These are phyloP conservation scores for Termitomyces sp. DNA, from an alignment of 1,284 basidiomycete species.

Conservation along the genomic window DNA sequence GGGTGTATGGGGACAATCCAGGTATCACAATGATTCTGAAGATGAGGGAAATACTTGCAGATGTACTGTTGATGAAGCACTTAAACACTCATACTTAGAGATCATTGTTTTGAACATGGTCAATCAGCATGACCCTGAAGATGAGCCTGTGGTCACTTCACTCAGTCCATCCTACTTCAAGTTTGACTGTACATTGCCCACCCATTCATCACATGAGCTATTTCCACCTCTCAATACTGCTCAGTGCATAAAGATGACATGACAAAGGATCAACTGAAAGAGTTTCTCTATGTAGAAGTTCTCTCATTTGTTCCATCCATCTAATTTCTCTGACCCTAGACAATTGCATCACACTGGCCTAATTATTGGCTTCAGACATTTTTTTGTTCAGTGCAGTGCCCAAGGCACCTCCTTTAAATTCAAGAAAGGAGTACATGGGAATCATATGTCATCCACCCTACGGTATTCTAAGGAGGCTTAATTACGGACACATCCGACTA, in stretches of 20 bases:
- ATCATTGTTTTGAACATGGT: background rate
- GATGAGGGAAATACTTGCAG: too few relatives aligned
- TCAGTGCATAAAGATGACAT: conserved; percentile 73
- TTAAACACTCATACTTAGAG: conserved; percentile 71
- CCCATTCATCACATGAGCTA: background rate
- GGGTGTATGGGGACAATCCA: too few relatives aligned
- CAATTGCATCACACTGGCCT: conserved; percentile 2
- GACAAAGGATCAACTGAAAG: conserved; percentile 73
- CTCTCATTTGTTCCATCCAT: conserved; percentile 58
- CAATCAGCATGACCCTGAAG: conserved; percentile 73
- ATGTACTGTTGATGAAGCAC: conserved; percentile 82
- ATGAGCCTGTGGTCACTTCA: conserved; percentile 73
- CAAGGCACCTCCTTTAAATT: too few relatives aligned
- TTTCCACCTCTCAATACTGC: conserved; percentile 5
- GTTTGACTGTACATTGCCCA: conserved; percentile 59
- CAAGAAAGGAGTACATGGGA: too few relatives aligned
- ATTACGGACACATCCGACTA: too few relatives aligned
- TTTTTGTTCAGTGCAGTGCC: too few relatives aligned
- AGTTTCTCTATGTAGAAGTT: conserved; percentile 64
- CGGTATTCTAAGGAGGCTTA: too few relatives aligned
- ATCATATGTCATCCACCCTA: too few relatives aligned
- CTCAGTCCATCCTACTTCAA: conserved; percentile 83
- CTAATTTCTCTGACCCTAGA: conserved; percentile 22
- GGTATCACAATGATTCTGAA: too few relatives aligned
- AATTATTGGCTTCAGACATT: conserved; percentile 14